Evolutionary conservation across 148 eudicot genomes (phyloP), one percentile per base, ranked within the genome.

Genomic region (Polygonum maritimum): DNA sequence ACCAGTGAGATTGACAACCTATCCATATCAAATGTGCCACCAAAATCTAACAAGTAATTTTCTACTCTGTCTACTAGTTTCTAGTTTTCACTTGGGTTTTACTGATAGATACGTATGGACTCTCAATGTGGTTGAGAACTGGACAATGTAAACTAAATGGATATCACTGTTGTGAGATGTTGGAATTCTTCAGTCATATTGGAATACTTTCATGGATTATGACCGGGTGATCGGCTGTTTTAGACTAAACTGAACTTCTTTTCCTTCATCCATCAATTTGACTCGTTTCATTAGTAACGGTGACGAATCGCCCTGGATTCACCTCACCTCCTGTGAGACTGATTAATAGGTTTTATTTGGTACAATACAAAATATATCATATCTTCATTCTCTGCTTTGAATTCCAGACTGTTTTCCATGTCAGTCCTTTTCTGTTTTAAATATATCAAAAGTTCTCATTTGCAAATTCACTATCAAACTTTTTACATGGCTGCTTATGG

Each of bases 11-110:
- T 95, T 58, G 97, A 95, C 82, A 95, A 90, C 85, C 98, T 95
- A 79, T 95, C 98, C 0, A 90, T 95, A 86, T 95, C 98, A 81
- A 95, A 95, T 84, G 89, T 95, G 60, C 84, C 85, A 78, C 85
- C 96, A 55, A 79, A 89, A 86, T 95, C 98, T 51, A 26, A 81
- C 39, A 89, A 86, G 98, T 92, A 84, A 82, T 87, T 65, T 75
- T 55, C 40, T 57, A 38, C 35, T 48, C 47, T 21, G 75, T 10
- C 48, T 39, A 49, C 3, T 41, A 60, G 65, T 67, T 41, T n/a
- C 51, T 67, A 39, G 21, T 52, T 35, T n/a, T 74, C 18, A 19
- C 40, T 21, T 26, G 69, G 38, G 38, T 81, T 63, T 54, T 33
- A 21, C 7, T 77, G 74, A 49, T 63, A 16, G 52, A 41, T 73